phyloP scores from a whole-genome alignment of 1,284 basidiomycete genomes.

The Cerrena zonata region DNA sequence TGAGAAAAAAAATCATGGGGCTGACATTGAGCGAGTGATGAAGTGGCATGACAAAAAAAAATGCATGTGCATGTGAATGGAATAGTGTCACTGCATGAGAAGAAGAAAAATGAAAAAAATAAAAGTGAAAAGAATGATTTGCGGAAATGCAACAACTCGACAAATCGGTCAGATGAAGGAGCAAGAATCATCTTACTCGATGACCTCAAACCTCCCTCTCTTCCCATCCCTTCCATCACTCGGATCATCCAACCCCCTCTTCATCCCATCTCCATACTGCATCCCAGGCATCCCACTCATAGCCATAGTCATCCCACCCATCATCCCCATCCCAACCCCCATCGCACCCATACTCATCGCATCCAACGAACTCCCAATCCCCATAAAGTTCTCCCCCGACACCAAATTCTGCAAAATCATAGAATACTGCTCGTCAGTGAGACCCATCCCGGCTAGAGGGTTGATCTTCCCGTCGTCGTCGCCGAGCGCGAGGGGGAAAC shows the following conservation, averaged over 20 bases:
- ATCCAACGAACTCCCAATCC: constrained; percentile 25
- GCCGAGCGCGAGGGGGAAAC: constrained; percentile 16
- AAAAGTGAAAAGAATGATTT: too few species aligned
- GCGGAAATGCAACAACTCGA: too few species aligned
- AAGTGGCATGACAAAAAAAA: too few species aligned
- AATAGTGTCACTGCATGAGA: too few species aligned
- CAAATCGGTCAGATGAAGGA: too few species aligned
- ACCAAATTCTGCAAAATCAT: constrained; percentile 63
- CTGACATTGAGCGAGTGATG: too few species aligned
- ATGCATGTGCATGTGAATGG: too few species aligned
- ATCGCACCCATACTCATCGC: constrained; percentile 7
- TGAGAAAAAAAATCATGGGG: too few species aligned
- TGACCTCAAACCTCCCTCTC: constrained; percentile 63
- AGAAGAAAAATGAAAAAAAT: too few species aligned
- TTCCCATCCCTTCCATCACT: constrained; percentile 51
- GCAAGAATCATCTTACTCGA: constrained; percentile 49
- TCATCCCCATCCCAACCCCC: constrained; percentile 28
- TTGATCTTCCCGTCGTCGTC: constrained; percentile 57
- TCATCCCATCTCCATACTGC: constrained; percentile 17
- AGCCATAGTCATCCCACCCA: constrained; percentile 4
- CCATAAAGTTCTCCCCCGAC: constrained; percentile 48
- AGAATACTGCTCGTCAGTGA: constrained; percentile 72
- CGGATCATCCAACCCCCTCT: constrained; percentile 41
- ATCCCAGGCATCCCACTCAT: constrained; percentile 5
- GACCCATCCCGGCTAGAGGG: constrained; percentile 67